Evolutionary conservation across 768 basidiomycete species (phyloP).

Genomic region (Collybia sp.): DNA sequence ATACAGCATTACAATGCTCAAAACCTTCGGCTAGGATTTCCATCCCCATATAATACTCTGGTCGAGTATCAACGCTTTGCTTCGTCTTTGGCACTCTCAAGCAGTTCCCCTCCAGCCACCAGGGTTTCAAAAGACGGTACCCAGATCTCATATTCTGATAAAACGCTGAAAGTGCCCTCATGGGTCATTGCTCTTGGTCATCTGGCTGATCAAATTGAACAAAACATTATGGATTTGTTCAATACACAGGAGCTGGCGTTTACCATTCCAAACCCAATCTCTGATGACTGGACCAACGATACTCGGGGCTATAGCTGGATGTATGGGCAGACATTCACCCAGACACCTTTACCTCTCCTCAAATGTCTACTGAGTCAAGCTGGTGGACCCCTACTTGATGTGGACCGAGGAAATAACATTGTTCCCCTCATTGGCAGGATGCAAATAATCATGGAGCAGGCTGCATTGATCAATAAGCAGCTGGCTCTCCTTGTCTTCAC

Average conservation of each 20-base stretch:
- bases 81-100: background rate
- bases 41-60: background rate
- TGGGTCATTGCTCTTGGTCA: background rate
- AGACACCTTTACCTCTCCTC: background rate
- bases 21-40: background rate
- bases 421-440: background rate
- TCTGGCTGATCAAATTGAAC: background rate
- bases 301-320: slow-evolving; percentile 1
- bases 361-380: background rate
- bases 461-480: background rate
- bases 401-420: background rate
- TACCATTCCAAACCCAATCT: background rate
- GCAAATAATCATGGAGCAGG: background rate
- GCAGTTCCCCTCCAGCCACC: background rate
- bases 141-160: background rate
- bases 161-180: background rate
- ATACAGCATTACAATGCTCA: background rate
- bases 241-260: background rate
- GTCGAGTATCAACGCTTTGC: background rate
- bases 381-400: background rate
- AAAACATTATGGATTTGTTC: background rate
- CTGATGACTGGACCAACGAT: background rate
- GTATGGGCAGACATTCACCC: background rate
- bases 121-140: background rate
- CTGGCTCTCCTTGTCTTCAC: background rate